A percentile compares a stretch with the other conserved stretches of the same genome.
These are phyloP conservation scores for Sugiyamaella xylanicola DNA, from an alignment of 1,139 yeast species.

Conservation along the genomic window DNA sequence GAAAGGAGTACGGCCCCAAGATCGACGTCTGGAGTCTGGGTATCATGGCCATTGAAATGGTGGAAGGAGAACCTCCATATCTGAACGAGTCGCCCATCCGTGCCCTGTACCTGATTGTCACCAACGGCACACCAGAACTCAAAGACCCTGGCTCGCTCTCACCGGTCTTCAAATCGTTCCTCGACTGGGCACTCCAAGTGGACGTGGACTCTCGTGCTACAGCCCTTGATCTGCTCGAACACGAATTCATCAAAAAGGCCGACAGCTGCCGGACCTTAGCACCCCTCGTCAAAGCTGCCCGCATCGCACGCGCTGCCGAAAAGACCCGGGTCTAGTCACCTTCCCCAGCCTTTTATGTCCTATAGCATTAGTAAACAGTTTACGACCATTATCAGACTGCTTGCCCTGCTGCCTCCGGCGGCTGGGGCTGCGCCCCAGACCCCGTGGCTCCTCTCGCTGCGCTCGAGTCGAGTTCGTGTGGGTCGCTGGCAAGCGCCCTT, in stretches of 20 bases:
- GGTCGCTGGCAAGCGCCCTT: too few species aligned
- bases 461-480: background rate
- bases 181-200: slow-evolving; percentile 80
- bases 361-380: slow-evolving; percentile 12
- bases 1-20: slow-evolving; percentile 95
- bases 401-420: background rate
- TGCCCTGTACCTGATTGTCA: slow-evolving; percentile 89
- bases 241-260: slow-evolving; percentile 70
- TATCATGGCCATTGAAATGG: slow-evolving; percentile 97
- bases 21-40: slow-evolving; percentile 98
- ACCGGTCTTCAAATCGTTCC: slow-evolving; percentile 63
- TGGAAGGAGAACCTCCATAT: slow-evolving; percentile 98
- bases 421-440: background rate
- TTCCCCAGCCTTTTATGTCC: background rate
- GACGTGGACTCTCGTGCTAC: slow-evolving; percentile 82
- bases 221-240: slow-evolving; percentile 72
- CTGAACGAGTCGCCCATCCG: slow-evolving; percentile 90
- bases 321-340: slow-evolving; percentile 16
- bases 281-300: slow-evolving; percentile 85
- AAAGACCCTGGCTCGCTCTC: slow-evolving; percentile 86
- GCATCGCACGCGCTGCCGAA: slow-evolving; percentile 62
- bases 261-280: slow-evolving; percentile 76
- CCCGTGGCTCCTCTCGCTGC: background rate
- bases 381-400: background rate
- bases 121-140: slow-evolving; percentile 92